Evolutionary conservation across 352 stramenopile genomes (phyloP), one percentile per base, ranked within the genome.

Genomic region (Phytopythium helicoides): DNA sequence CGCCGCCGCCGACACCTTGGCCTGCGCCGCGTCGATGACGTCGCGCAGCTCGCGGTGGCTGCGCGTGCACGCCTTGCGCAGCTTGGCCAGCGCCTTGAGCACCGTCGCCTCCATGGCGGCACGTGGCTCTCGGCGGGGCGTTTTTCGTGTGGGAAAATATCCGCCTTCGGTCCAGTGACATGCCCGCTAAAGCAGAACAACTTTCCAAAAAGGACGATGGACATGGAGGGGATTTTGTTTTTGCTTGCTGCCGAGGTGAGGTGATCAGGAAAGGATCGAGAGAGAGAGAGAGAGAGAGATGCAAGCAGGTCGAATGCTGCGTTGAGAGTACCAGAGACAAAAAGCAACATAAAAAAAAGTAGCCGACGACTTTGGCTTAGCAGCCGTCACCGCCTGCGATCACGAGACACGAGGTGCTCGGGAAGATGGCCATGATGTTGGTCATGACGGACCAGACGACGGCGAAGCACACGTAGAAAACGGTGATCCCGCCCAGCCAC

Each of bases 1-100:
- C 11, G 58, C 50, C 10, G 60, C 57, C 1, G 62, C 63, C 35
- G 76, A 72, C 51, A 82, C 76, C 38, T 66, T 71, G 4, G 65
- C 56, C 41, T 75, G 62, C 16, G 81, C 67, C 3, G 69, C 69
- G 54, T 92, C 81, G 38, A 92, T 72, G 34, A 78, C 55, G 45
- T 92, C 78, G 31, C 81, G 81, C 52, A 92, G 59, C 49, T 94
- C 83, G 52, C 79, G 79, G 51, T 94, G 81, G 51, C 73, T 84
- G 44, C 81, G 76, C 26, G 76, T 79, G 57, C 75, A 75, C 26
- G 79, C 65, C 68, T 93, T 91, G 59, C 80, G 80, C 59, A 93
- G 66, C 64, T 93, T 93, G 34, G 54, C 69, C 21, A 93, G 70
- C 39, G 82, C 80, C 64, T 88, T 88, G 50, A 87, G 60, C 47